Evolutionary conservation across 2,329 filamentous ascomycete genomes (phyloP), one percentile per base, ranked within the genome.

Genomic region (Colletotrichum chlorophyti): DNA sequence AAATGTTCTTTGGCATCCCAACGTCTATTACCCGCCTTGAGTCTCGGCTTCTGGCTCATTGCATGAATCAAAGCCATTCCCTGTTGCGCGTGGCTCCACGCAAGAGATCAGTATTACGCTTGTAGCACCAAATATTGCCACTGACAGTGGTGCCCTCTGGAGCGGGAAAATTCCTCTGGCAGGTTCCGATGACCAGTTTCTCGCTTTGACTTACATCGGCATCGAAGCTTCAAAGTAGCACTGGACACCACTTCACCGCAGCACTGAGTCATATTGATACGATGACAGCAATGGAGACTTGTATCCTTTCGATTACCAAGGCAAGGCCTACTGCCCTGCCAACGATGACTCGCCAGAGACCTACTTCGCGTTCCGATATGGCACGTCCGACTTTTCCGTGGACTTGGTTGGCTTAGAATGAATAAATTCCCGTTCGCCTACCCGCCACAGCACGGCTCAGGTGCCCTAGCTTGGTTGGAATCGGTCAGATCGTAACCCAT

Each of bases 151-250:
- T n/a, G 62, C 58, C 23, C 10, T 66, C 1, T 66, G 64, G 64
- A 65, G 64, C 26, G 64, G 64, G 21, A 66, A 65, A 57, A 26
- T 65, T 11, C 51, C 63, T 4, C 54, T 66, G n/a, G 26, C 53
- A 3, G 64, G 64, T 9, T 46, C 24, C 26, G 65, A 65, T 9
- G 35, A 58, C 29, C 59, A 66, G 51, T 41, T 61, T 1, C 6
- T 65, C 4, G 24, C 63, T 2, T 45, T 66, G 9, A 61, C 64
- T 0, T 66, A 65, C 43, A 61, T 65, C 41, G 65, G 65, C 1
- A 32, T 65, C 23, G 63, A 66, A 38, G 63, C 49, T 1, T 66
- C 65, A 1, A 65, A 63, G 2, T 66, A 66, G 29, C 34, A 65
- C 32, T 66, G 65, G 64, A 62, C 58, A 1, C 43, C 65, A 2